Evolutionary conservation across 176 grass and related monocot genomes (phyloP).

Genomic region (Triticum monococcum): DNA sequence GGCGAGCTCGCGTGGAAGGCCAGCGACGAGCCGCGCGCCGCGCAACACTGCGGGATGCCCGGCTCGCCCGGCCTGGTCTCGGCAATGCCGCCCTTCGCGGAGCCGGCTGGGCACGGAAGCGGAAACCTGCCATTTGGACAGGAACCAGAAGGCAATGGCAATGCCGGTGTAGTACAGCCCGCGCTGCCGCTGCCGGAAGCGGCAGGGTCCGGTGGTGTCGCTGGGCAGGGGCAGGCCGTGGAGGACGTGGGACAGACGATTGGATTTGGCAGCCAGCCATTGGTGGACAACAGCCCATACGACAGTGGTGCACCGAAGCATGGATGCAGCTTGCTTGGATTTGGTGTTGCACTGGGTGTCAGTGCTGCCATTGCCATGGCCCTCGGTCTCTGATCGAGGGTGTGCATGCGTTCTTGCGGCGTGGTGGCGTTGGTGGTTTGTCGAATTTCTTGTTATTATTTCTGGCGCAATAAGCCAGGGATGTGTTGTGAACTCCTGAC

Average conservation of each 20-base stretch:
- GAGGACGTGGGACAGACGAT: slow-evolving; percentile 44
- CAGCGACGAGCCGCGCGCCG: slow-evolving; percentile 67
- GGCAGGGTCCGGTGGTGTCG: slow-evolving; percentile 26
- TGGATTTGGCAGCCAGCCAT: slow-evolving; percentile 67
- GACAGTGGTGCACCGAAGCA: slow-evolving; percentile 53
- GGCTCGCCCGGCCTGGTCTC: slow-evolving; percentile 60
- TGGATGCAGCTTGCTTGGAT: slow-evolving; percentile 22
- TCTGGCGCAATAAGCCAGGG: slow-evolving; percentile 36
- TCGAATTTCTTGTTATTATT: neutral
- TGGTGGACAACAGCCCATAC: slow-evolving; percentile 93
- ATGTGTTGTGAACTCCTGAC: slow-evolving; percentile 2
- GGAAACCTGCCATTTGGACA: slow-evolving; percentile 63
- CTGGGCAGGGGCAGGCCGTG: slow-evolving; percentile 8
- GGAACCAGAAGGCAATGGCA: neutral
- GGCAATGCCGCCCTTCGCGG: slow-evolving; percentile 58
- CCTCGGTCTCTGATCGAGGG: slow-evolving; percentile 10
- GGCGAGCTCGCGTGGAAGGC: slow-evolving; percentile 95
- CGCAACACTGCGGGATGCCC: slow-evolving; percentile 72
- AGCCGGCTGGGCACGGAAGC: slow-evolving; percentile 52
- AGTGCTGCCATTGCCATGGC: slow-evolving; percentile 18
- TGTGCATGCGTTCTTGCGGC: neutral
- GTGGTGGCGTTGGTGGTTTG: neutral
- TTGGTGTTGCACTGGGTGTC: slow-evolving; percentile 6
- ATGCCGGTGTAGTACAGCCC: slow-evolving; percentile 24
- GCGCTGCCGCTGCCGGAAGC: slow-evolving; percentile 25